Conservation (phyloP, 2,329 filamentous ascomycete genomes). For the Talaromyces atroroseus region DNA sequence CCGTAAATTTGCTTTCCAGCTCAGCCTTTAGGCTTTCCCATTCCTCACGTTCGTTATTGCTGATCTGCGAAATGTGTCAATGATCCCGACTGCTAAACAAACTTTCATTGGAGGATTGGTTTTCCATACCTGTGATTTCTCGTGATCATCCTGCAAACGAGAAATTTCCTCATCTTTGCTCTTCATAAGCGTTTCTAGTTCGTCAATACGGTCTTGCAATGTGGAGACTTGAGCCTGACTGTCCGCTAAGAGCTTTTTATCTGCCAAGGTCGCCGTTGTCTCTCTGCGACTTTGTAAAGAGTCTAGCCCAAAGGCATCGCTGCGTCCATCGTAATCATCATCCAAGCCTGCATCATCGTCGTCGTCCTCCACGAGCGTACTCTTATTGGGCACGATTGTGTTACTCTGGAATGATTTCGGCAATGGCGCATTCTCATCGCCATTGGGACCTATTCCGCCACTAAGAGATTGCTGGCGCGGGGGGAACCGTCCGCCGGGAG, state of each 20-base stretch:
- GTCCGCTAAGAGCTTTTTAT: constrained; percentile 70
- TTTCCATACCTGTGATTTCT: constrained; percentile 39
- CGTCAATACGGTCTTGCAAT: constrained; percentile 66
- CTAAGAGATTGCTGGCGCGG: constrained; percentile 38
- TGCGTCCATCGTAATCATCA: constrained; percentile 54
- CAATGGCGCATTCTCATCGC: constrained; percentile 68
- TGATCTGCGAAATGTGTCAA: constrained; percentile 31
- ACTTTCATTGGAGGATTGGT: neutral
- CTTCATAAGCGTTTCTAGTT: constrained; percentile 63
- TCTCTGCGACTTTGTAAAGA: constrained; percentile 41
- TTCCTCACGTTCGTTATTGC: constrained; percentile 62
- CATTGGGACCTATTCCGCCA: constrained; percentile 45
- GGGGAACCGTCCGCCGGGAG: constrained; percentile 34
- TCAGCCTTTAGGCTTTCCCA: constrained; percentile 59
- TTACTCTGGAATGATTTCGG: constrained; percentile 91
- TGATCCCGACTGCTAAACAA: neutral
- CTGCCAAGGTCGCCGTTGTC: constrained; percentile 49
- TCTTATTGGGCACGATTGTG: constrained; percentile 95
- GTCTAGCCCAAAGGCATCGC: constrained; percentile 60
- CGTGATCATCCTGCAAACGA: constrained; percentile 55
- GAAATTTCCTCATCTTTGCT: constrained; percentile 66
- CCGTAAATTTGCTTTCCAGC: constrained; percentile 67
- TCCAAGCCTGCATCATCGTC: constrained; percentile 65
- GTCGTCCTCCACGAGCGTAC: constrained; percentile 94
- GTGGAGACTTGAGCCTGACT: constrained; percentile 72